Percentiles rank a stretch among this genome's conserved stretches.
These are phyloP conservation scores for Neofusicoccum cordaticola DNA, from an alignment of 2,329 filamentous ascomycete genomes.

Conservation along the genomic window DNA sequence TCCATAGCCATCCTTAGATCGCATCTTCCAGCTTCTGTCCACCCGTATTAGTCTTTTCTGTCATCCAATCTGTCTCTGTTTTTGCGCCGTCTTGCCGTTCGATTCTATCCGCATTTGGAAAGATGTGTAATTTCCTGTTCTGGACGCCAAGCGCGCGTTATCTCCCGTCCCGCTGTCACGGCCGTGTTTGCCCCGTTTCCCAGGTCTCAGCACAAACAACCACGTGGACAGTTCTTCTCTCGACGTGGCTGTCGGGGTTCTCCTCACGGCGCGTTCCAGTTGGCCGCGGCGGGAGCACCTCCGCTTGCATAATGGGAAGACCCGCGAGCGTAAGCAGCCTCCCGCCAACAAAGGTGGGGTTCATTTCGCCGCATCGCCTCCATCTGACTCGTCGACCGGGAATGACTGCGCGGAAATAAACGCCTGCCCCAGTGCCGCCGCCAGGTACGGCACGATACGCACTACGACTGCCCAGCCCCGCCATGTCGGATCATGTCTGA, in stretches of 20 bases:
- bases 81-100: not conserved
- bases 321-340: not conserved
- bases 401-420: constrained; percentile 4
- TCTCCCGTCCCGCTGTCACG: not conserved
- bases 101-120: not conserved
- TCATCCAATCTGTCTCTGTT: not conserved
- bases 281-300: not conserved
- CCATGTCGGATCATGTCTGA: not conserved
- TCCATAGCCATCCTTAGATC: no score
- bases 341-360: constrained; percentile 2
- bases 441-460: constrained; percentile 3
- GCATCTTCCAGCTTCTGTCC: no score
- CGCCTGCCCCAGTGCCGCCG: not conserved
- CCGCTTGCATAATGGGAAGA: not conserved
- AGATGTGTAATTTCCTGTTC: not conserved
- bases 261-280: not conserved
- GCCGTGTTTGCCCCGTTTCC: not conserved
- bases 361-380: not conserved
- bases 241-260: not conserved
- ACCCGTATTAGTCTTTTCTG: not conserved
- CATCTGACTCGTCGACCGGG: constrained; percentile 5
- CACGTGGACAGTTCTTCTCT: not conserved
- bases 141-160: not conserved
- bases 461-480: not conserved
- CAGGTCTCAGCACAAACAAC: not conserved